phyloP scores from a whole-genome alignment of 371 early-diverging fungal species.

The Lichtheimia ramosa region DNA sequence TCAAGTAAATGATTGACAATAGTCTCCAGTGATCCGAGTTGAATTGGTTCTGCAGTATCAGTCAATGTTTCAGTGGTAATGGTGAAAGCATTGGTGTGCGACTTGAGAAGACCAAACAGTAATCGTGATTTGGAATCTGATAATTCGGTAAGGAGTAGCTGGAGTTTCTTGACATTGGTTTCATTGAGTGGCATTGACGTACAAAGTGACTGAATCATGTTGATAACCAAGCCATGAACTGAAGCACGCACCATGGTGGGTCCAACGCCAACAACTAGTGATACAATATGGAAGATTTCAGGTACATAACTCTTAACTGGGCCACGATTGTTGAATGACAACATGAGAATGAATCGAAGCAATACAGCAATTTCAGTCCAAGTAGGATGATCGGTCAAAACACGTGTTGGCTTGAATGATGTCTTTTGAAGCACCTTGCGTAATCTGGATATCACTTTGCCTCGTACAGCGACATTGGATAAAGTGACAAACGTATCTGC shows the following conservation, averaged over 20 bases:
- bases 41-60: slow-evolving; percentile 71
- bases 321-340: slow-evolving; percentile 86
- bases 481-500: slow-evolving; percentile 87
- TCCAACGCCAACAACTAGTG: slow-evolving; percentile 83
- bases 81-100: slow-evolving; percentile 71
- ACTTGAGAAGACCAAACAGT: slow-evolving; percentile 78
- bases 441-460: slow-evolving; percentile 78
- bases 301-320: slow-evolving; percentile 78
- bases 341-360: slow-evolving; percentile 83
- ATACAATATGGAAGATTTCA: slow-evolving; percentile 84
- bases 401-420: slow-evolving; percentile 69
- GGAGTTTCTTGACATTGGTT: slow-evolving; percentile 60
- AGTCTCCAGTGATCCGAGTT: slow-evolving; percentile 74
- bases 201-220: slow-evolving; percentile 86
- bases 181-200: slow-evolving; percentile 73
- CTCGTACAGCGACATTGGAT: slow-evolving; percentile 79
- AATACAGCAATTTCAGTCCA: slow-evolving; percentile 91
- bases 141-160: slow-evolving; percentile 63
- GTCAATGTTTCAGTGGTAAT: slow-evolving; percentile 62
- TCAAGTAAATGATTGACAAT: slow-evolving; percentile 81
- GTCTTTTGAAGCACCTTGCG: slow-evolving; percentile 77
- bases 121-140: slow-evolving; percentile 78
- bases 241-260: slow-evolving; percentile 82
- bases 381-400: slow-evolving; percentile 76
- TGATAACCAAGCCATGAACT: slow-evolving; percentile 90